These are phyloP conservation scores for Boletellus ananas DNA, from an alignment of 768 basidiomycete genomes.

Conservation along the genomic window DNA sequence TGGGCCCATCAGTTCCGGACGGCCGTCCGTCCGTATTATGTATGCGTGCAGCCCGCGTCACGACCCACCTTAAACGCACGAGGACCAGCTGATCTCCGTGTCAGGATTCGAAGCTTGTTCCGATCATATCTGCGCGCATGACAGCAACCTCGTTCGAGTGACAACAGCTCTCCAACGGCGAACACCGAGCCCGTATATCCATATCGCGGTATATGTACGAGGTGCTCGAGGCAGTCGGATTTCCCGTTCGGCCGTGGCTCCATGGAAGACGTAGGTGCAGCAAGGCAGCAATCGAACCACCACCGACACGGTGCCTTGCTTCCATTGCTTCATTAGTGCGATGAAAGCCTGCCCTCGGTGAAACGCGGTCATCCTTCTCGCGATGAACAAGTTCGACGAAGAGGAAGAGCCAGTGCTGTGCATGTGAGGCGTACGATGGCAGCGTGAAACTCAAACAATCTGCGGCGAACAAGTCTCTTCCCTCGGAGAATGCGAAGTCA, in stretches of 20 bases:
- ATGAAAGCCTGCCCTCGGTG: constrained; percentile 26
- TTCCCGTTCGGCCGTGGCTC: constrained; percentile 4
- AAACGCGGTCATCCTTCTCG: constrained; percentile 9
- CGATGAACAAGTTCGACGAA: constrained; percentile 9
- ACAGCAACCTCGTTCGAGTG: constrained; percentile 6
- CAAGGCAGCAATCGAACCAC: constrained; percentile 1
- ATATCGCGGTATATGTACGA: constrained; percentile 19
- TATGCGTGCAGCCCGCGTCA: constrained; percentile 8
- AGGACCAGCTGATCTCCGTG: constrained; percentile 26
- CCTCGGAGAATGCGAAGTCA: constrained; percentile 2
- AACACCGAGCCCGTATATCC: constrained; percentile 8
- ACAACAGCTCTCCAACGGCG: constrained; percentile 1
- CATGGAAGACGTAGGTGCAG: constrained; percentile 14
- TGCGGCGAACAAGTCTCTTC: constrained; percentile 17
- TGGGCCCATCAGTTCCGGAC: background rate
- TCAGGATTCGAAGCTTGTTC: constrained; percentile 1
- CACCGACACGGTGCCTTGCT: constrained; percentile 13
- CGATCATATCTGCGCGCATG: constrained; percentile 9
- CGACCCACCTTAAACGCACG: constrained; percentile 31
- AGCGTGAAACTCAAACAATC: constrained; percentile 3
- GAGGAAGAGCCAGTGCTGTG: constrained; percentile 5
- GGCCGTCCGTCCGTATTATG: constrained; percentile 15
- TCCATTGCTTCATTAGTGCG: constrained; percentile 25
- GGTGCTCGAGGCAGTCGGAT: constrained; percentile 1
- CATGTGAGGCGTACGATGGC: constrained; percentile 2